These are phyloP conservation scores for Rhodotorula sp. DNA, from an alignment of 1,284 basidiomycete species.

Conservation along the genomic window DNA sequence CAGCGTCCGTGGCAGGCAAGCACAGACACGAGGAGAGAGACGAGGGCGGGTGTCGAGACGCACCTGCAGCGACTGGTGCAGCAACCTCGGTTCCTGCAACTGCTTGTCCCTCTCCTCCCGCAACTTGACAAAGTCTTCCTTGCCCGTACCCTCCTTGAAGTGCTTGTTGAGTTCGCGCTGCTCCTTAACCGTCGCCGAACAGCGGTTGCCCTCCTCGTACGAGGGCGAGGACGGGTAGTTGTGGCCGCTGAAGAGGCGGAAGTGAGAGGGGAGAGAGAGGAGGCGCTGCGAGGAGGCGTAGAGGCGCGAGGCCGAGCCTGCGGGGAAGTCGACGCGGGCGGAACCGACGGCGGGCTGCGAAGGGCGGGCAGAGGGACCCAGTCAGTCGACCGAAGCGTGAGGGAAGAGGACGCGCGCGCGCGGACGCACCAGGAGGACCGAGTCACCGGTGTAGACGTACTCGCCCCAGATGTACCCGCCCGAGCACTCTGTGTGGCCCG, in stretches of 20 bases:
- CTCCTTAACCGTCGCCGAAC: slow-evolving; percentile 44
- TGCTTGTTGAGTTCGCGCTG: slow-evolving; percentile 44
- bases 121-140: slow-evolving; percentile 41
- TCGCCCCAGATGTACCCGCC: slow-evolving; percentile 38
- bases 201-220: slow-evolving; percentile 31
- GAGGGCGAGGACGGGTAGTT: slow-evolving; percentile 34
- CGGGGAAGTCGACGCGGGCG: slow-evolving; percentile 47
- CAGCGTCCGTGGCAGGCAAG: too few species aligned
- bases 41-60: not conserved
- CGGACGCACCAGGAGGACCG: slow-evolving; percentile 41
- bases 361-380: not conserved
- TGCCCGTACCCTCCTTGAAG: slow-evolving; percentile 31
- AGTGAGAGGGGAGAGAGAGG: slow-evolving; percentile 39
- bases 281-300: slow-evolving; percentile 41
- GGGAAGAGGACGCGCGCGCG: not conserved
- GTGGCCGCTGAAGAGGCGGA: slow-evolving; percentile 45
- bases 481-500: slow-evolving; percentile 44
- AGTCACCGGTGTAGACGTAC: slow-evolving; percentile 45
- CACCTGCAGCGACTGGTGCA: slow-evolving; percentile 45
- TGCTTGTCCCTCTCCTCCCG: slow-evolving; percentile 40
- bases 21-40: not conserved
- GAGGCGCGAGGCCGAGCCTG: slow-evolving; percentile 41
- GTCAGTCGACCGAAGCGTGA: not conserved
- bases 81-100: slow-evolving; percentile 41
- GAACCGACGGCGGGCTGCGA: slow-evolving; percentile 43